phyloP scores from a whole-genome alignment of 352 stramenopile genomes.

The Hyaloperonospora brassicae region DNA sequence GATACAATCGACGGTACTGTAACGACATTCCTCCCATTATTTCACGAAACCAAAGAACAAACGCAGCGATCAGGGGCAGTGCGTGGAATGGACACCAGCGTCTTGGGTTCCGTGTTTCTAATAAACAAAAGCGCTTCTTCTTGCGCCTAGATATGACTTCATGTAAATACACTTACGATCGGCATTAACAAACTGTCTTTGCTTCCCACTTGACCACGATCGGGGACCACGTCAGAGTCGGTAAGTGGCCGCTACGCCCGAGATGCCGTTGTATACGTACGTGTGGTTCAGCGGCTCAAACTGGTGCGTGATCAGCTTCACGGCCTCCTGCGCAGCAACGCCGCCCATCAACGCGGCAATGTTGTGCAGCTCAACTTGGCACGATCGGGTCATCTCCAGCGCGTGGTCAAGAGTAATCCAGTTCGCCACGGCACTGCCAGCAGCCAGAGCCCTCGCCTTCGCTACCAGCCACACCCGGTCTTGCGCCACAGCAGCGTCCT shows the following conservation, averaged over 20 bases:
- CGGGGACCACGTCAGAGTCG: slow-evolving; percentile 36
- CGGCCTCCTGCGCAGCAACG: slow-evolving; percentile 93
- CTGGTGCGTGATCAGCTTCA: slow-evolving; percentile 98
- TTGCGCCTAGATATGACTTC: slow-evolving; percentile 10
- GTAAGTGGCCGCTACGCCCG: slow-evolving; percentile 59
- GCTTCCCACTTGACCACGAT: not conserved
- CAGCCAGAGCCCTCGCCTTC: slow-evolving; percentile 37
- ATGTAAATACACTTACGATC: not conserved
- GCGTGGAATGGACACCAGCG: slow-evolving; percentile 6
- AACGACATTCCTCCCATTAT: too few species aligned
- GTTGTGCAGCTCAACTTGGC: slow-evolving; percentile 90
- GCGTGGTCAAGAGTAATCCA: slow-evolving; percentile 74
- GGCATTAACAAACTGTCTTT: too few species aligned
- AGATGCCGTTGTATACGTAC: slow-evolving; percentile 98
- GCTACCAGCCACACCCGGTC: slow-evolving; percentile 59
- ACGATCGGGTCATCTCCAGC: slow-evolving; percentile 89
- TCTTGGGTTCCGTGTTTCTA: slow-evolving; percentile 4
- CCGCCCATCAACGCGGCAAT: slow-evolving; percentile 93
- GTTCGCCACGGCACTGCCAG: slow-evolving; percentile 24
- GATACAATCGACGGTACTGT: too few species aligned
- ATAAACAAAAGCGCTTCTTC: slow-evolving; percentile 3
- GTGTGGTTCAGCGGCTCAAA: slow-evolving; percentile 96
- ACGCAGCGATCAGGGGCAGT: slow-evolving; percentile 7
- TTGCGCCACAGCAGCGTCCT: slow-evolving; percentile 40
- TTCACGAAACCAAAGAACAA: slow-evolving; percentile 17